These are phyloP conservation scores for Fragilaria crotonensis DNA, from an alignment of 108 stramenopile genomes.

Conservation along the genomic window DNA sequence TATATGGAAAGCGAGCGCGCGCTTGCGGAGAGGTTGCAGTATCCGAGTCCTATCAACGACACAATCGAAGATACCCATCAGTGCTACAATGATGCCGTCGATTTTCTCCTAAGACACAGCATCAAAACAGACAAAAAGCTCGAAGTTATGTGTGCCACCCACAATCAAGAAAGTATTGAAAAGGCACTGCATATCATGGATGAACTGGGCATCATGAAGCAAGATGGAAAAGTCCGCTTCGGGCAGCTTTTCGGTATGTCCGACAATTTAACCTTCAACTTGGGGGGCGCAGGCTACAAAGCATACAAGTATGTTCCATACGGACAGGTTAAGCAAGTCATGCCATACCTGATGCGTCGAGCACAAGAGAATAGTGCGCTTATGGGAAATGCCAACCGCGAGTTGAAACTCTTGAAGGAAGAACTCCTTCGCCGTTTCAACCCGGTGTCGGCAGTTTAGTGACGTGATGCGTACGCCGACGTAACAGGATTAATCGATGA, in stretches of 20 bases:
- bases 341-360: conserved; percentile 93
- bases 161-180: conserved; percentile 85
- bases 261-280: conserved; percentile 88
- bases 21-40: conserved; percentile 46
- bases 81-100: conserved; percentile 77
- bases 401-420: conserved; percentile 39
- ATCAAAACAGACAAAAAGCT: conserved; percentile 17
- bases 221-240: conserved; percentile 53
- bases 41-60: conserved; percentile 72
- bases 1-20: conserved; percentile 92
- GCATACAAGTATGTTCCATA: conserved; percentile 95
- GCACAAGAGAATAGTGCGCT: conserved; percentile 93
- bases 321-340: conserved; percentile 88
- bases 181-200: conserved; percentile 67
- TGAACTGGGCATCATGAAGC: conserved; percentile 42
- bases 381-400: conserved; percentile 46
- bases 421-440: conserved; percentile 37
- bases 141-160: conserved; percentile 91
- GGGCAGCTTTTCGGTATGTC: conserved; percentile 97
- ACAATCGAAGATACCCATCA: conserved; percentile 83
- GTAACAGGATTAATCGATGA: no score
- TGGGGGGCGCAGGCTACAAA: conserved; percentile 82
- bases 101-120: conserved; percentile 44
- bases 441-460: no score
- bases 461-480: no score